These are phyloP conservation scores for Colletotrichum musicola DNA, from an alignment of 2,329 filamentous ascomycete species.

Conservation along the genomic window DNA sequence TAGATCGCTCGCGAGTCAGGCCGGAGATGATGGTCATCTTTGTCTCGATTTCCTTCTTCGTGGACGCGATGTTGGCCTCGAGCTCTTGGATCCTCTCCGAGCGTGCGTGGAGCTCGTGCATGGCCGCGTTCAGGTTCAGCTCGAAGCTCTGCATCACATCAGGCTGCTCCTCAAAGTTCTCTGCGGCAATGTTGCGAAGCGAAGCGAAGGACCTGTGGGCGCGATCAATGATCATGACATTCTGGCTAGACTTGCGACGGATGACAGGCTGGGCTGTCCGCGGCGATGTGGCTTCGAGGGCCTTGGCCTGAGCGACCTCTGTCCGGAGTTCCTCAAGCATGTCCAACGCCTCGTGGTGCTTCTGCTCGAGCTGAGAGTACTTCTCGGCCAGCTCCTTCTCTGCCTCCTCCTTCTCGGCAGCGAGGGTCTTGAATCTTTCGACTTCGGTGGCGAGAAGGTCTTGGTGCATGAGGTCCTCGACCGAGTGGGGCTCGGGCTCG, in stretches of 20 bases:
- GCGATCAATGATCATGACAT: constrained; percentile 86
- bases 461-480: constrained; percentile 54
- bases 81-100: constrained; percentile 92
- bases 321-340: constrained; percentile 93
- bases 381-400: constrained; percentile 80
- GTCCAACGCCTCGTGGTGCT: constrained; percentile 85
- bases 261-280: constrained; percentile 81
- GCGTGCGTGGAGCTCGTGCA: constrained; percentile 89
- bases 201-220: constrained; percentile 92
- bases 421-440: constrained; percentile 76
- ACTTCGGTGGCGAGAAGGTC: constrained; percentile 72
- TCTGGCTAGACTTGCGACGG: constrained; percentile 93
- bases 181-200: constrained; percentile 86
- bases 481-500: constrained; percentile 42
- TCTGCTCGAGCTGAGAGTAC: constrained; percentile 85
- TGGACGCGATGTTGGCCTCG: constrained; percentile 83
- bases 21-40: constrained; percentile 98
- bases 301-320: constrained; percentile 83
- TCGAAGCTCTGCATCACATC: constrained; percentile 95
- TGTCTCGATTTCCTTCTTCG: constrained; percentile 95
- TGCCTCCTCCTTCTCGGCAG: constrained; percentile 81
- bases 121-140: constrained; percentile 88
- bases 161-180: constrained; percentile 85
- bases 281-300: constrained; percentile 68
- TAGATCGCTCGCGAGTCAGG: constrained; percentile 91